Base-by-base conservation (phyloP, 371 early-diverging fungal genomes). In the Haplosporangium sp. region DNA sequence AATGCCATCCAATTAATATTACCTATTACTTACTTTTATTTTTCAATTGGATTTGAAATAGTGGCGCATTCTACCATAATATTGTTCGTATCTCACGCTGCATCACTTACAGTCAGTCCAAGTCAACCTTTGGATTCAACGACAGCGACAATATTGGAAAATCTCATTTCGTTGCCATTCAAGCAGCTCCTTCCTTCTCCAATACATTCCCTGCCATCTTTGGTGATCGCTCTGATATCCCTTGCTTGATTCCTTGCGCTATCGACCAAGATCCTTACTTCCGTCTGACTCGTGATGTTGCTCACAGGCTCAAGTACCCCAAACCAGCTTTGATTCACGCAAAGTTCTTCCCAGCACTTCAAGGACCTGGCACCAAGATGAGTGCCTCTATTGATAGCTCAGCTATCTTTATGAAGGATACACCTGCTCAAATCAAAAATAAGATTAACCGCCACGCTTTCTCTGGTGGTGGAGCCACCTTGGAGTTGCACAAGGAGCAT, bases 221-320 rank as follows among this genome's bases (percentile, higher is more conserved):
- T 88, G 98, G 98, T 35, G 77, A 82, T 10, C 94, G 94, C 75
- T 92, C 91, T 57, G 96, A 97, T 74, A 92, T 96, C 65, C 98
- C 97, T 10, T 98, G 98, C 85, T 85, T 99, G 84, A 98, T 99
- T 77, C 99, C 99, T 20, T 96, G 97, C 83, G 99, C 99, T 52
- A 98, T 99, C 76, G 99, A 99, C 84, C 99, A 99, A 89, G 99
- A 99, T 81, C 99, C 99, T 67, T 99, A 98, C 89, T 99, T 99
- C 92, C 94, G 99, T 56, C 85, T 99, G 67, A 99, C 99, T 0
- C 92, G 99, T 74, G 99, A 99, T 87, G 98, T 99, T 17, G 95
- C 99, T 20, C 89, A 89, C 67, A 91, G 89, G 70, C 90, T 99
- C 57, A 97, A 98, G 87, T 96, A 97, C 86, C 96, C 93, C 58